Conservation (phyloP, 805 yeast genomes). For the Teunomyces cretensis region DNA sequence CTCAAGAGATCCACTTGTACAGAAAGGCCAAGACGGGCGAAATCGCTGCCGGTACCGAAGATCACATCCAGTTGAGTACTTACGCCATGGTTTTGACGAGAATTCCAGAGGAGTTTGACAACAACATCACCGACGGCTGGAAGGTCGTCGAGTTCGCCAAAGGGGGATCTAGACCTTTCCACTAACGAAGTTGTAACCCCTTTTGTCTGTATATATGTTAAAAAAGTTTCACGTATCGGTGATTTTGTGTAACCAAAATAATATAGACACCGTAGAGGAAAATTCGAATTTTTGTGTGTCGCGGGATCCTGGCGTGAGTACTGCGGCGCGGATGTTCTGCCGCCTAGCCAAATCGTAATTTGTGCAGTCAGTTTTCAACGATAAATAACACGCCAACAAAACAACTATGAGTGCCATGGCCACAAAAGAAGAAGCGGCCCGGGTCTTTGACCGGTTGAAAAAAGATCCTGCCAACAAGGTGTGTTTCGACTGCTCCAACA, state of each 20-base stretch:
- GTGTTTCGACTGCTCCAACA: conserved; percentile 92
- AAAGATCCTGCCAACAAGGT: conserved; percentile 71
- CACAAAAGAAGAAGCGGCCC: conserved; percentile 64
- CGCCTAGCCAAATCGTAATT: background rate
- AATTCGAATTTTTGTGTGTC: too few species aligned
- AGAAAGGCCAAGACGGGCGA: conserved; percentile 90
- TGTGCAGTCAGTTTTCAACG: conserved; percentile 1
- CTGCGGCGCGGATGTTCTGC: background rate
- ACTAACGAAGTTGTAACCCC: conserved; percentile 17
- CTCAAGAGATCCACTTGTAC: conserved; percentile 90
- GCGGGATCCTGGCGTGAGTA: too few species aligned
- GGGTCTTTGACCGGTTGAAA: conserved; percentile 62
- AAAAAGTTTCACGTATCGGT: background rate
- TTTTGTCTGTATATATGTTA: background rate
- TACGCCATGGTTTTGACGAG: conserved; percentile 96
- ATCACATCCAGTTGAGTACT: conserved; percentile 87
- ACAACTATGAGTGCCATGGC: conserved; percentile 40
- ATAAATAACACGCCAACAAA: conserved; percentile 4
- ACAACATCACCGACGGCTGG: conserved; percentile 96
- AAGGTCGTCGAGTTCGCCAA: conserved; percentile 90
- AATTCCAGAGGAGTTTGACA: conserved; percentile 86
- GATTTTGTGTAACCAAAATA: background rate
- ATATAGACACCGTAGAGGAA: background rate
- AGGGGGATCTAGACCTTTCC: conserved; percentile 86
- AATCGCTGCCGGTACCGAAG: conserved; percentile 93